These are phyloP conservation scores for Xylariaceae sp. DNA, from an alignment of 2,329 filamentous ascomycete genomes.

Conservation along the genomic window DNA sequence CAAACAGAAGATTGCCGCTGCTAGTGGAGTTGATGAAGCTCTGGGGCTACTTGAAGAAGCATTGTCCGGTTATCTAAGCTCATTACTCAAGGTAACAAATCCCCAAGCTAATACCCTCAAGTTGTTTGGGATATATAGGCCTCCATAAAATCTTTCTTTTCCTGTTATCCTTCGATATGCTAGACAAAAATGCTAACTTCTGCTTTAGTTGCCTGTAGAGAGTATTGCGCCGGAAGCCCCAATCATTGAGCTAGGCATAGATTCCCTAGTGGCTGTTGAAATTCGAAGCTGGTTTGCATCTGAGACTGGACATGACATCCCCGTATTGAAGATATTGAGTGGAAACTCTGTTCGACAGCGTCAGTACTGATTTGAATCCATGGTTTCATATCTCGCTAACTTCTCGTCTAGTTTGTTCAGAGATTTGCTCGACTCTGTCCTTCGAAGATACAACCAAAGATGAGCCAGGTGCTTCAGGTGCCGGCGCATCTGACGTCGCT, in stretches of 20 bases:
- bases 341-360: conserved; percentile 20
- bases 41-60: neutral
- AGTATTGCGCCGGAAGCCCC: neutral
- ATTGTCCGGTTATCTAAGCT: neutral
- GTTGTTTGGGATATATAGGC: no score
- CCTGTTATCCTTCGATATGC: no score
- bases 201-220: conserved; percentile 1
- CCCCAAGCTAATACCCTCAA: no score
- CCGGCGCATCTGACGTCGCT: no score
- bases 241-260: conserved; percentile 6
- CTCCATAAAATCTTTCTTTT: no score
- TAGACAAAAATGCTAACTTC: no score
- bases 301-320: conserved; percentile 42
- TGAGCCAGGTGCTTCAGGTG: no score
- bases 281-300: conserved; percentile 48
- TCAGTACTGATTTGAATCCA: no score
- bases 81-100: conserved; percentile 2
- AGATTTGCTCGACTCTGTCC: neutral
- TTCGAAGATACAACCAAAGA: neutral
- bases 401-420: neutral
- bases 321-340: conserved; percentile 44
- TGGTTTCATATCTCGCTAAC: neutral
- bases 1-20: neutral
- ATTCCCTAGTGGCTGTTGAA: conserved; percentile 23
- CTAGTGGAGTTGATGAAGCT: conserved; percentile 1